phyloP scores from a whole-genome alignment of 371 early-diverging fungal species.

The Fennellomyces sp. region DNA sequence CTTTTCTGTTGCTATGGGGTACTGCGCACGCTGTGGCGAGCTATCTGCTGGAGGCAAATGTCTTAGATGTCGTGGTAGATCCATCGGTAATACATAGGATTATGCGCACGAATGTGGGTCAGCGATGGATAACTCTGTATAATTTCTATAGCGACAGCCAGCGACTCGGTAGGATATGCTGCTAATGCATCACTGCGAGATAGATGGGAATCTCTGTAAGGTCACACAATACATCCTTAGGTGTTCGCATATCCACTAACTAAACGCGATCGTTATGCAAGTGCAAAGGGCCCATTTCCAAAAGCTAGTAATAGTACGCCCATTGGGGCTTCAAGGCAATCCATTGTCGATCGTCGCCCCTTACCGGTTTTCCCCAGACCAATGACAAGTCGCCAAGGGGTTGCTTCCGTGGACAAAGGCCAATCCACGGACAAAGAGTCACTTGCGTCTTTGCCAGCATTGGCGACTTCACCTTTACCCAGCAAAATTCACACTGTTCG shows the following conservation, averaged over 20 bases:
- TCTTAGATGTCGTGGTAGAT: conserved; percentile 56
- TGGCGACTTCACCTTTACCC: not conserved
- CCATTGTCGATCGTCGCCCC: not conserved
- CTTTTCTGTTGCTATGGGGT: conserved; percentile 40
- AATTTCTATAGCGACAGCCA: too few relatives aligned
- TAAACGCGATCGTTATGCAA: too few relatives aligned
- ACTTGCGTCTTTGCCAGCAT: not conserved
- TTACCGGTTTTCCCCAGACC: not conserved
- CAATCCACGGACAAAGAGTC: not conserved
- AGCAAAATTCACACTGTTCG: not conserved
- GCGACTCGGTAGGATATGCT: too few relatives aligned
- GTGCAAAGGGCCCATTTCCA: not conserved
- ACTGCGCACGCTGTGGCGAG: conserved; percentile 63
- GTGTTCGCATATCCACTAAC: too few relatives aligned
- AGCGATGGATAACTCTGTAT: too few relatives aligned
- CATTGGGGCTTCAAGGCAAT: not conserved
- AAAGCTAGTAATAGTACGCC: not conserved
- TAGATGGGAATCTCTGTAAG: too few relatives aligned
- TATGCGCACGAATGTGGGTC: too few relatives aligned
- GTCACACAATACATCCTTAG: too few relatives aligned
- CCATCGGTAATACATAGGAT: conserved; percentile 59
- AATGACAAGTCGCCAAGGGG: not conserved
- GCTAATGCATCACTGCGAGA: too few relatives aligned
- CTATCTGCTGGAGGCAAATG: conserved; percentile 54
- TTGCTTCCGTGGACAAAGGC: too few relatives aligned